phyloP scores from a whole-genome alignment of 352 stramenopile genomes.

The Phytophthora cryptogea region DNA sequence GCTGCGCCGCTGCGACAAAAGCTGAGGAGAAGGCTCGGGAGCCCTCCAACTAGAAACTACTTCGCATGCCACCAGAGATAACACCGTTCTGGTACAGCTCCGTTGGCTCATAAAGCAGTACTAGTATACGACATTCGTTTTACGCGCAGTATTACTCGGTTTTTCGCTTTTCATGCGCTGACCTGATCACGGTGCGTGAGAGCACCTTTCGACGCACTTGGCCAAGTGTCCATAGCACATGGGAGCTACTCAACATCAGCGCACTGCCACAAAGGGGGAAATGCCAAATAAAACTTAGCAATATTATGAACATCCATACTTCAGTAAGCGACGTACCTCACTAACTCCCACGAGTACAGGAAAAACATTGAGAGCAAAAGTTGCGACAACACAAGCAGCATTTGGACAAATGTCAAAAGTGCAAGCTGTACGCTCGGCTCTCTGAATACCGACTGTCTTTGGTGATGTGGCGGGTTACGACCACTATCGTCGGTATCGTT shows the following conservation, averaged over 20 bases:
- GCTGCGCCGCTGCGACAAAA: conserved; percentile 56
- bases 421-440: conserved; percentile 34
- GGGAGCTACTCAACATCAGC: conserved; percentile 50
- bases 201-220: conserved; percentile 36
- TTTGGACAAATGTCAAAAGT: conserved; percentile 34
- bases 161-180: conserved; percentile 12
- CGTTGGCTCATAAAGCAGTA: too few relatives aligned
- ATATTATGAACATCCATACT: not conserved
- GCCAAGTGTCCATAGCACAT: conserved; percentile 49
- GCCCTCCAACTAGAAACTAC: not conserved
- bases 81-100: too few relatives aligned
- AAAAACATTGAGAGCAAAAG: conserved; percentile 25
- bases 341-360: conserved; percentile 48
- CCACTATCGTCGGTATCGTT: not conserved
- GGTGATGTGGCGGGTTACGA: not conserved
- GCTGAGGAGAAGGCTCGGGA: conserved; percentile 26
- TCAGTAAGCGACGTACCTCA: conserved; percentile 32
- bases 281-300: not conserved
- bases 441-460: conserved; percentile 11
- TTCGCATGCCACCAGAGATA: too few relatives aligned
- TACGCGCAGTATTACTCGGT: conserved; percentile 14
- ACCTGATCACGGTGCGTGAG: conserved; percentile 3
- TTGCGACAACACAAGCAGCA: conserved; percentile 38
- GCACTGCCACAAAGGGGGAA: conserved; percentile 21
- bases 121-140: not conserved